Evolutionary conservation across 495 filamentous ascomycete species (phyloP).

Genomic region (Echria macrotheca): DNA sequence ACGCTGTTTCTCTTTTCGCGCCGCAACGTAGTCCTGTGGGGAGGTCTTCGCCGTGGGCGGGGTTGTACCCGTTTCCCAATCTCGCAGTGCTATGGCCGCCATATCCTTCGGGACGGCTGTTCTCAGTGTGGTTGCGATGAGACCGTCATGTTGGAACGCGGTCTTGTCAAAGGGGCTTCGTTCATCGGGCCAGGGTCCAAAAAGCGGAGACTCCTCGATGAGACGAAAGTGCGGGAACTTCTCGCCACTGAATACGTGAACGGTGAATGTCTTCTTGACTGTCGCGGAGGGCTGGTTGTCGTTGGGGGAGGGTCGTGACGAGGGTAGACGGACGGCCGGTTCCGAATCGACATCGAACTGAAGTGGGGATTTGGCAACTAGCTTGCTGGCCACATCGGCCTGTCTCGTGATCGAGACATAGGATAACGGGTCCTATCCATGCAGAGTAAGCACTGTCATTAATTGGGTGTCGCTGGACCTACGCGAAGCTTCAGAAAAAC

Average conservation of each 20-base stretch:
- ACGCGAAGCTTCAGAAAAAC: constrained; percentile 71
- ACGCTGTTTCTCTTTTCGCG: too few species aligned
- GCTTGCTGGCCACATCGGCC: too few species aligned
- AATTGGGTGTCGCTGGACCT: constrained; percentile 13
- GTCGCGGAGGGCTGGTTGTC: too few species aligned
- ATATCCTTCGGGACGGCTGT: constrained; percentile 30
- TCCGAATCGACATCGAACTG: too few species aligned
- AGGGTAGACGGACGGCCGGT: constrained; percentile 13
- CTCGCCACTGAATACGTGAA: constrained; percentile 32
- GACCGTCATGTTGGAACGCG: constrained; percentile 4
- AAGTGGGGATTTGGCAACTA: too few species aligned
- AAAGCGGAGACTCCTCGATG: constrained; percentile 33
- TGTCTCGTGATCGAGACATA: constrained; percentile 33
- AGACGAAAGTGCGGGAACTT: constrained; percentile 30
- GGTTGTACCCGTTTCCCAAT: constrained; percentile 40
- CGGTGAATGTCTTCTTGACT: constrained; percentile 23
- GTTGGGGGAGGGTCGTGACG: background rate
- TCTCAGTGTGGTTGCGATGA: constrained; percentile 24
- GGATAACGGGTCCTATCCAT: constrained; percentile 30
- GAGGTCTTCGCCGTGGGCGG: too few species aligned
- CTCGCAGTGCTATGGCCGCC: constrained; percentile 33
- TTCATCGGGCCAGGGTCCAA: constrained; percentile 37
- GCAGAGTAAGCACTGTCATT: background rate
- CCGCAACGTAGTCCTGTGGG: too few species aligned
- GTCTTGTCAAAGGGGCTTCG: background rate